Evolutionary conservation across 176 grass and related monocot genomes (phyloP), one percentile per base, ranked within the genome.

Genomic region (Oryza officinalis): DNA sequence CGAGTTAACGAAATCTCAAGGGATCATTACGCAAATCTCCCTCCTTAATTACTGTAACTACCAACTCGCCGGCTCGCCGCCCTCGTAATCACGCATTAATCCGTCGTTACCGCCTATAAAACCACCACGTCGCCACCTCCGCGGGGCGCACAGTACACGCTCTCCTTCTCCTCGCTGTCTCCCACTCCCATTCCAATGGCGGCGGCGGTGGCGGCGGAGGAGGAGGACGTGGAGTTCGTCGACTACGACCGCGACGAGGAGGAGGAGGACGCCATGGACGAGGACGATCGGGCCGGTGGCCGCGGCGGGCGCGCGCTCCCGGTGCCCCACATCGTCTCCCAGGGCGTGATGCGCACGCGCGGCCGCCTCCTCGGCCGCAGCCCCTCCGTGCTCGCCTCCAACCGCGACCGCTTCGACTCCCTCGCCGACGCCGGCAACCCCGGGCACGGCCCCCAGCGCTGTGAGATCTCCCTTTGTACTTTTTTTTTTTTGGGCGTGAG

Each of bases 241-340:
- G 80, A 84, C 63, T 90, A 83, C 89, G 75, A 74, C 18, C 69
- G 44, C 69, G 63, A 33, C 49, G 80, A 88, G 23, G 86, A 87
- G 22, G 88, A 86, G 3, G 84, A 86, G 3, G 84, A 83, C 18
- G 68, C 75, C 80, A 90, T 87, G 88, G 84, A 90, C 37, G 84
- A 90, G 80, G 84, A 87, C 75, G 74, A 67, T 10, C 46, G 40
- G 44, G 64, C 25, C 64, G 17, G 71, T 22, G 79, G 72, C 35
- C 65, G 47, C 13, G 72, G 63, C 71, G 65, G 60, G 15, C 88
- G 67, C 47, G 68, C 84, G 12, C 88, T 86, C 74, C 84, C 88
- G 63, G 84, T 90, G 68, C 89, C 84, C 75, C 80, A 78, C 64
- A 90, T 90, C 84, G 49, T 80, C 41, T 41, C 89, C 63, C 84